These are phyloP conservation scores for Geotrichum histeridarum DNA, from an alignment of 1,139 yeast genomes.

Conservation along the genomic window DNA sequence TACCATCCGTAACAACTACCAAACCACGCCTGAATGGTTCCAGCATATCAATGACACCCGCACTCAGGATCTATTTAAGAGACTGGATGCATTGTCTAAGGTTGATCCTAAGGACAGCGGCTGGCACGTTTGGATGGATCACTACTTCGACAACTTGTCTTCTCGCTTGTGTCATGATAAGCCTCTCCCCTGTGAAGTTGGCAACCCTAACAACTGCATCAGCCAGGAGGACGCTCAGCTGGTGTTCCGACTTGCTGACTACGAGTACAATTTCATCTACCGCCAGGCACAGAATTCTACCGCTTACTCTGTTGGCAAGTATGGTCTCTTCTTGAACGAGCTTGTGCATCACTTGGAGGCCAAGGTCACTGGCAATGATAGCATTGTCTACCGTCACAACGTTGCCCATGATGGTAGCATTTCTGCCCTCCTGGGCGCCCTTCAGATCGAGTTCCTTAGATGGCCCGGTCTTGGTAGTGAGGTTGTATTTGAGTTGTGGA, in stretches of 20 bases:
- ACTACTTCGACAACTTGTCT: conserved; percentile 41
- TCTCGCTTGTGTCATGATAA: conserved; percentile 38
- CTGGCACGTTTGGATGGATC: conserved; percentile 38
- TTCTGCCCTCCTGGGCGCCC: conserved; percentile 37
- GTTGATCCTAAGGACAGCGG: conserved; percentile 27
- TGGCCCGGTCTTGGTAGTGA: conserved; percentile 48
- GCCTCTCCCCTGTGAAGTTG: conserved; percentile 33
- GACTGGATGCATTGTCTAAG: conserved; percentile 30
- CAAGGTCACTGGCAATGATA: conserved; percentile 29
- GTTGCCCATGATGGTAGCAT: conserved; percentile 44
- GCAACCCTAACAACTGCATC: conserved; percentile 27
- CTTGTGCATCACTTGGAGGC: conserved; percentile 32
- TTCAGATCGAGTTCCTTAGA: conserved; percentile 36
- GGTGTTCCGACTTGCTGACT: conserved; percentile 41
- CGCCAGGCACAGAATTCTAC: conserved; percentile 35
- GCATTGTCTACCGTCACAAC: conserved; percentile 37
- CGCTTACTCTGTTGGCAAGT: conserved; percentile 33
- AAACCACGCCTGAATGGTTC: conserved; percentile 35
- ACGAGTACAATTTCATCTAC: conserved; percentile 40
- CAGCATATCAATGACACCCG: conserved; percentile 30
- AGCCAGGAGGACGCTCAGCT: conserved; percentile 34
- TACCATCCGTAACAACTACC: conserved; percentile 27
- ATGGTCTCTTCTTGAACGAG: conserved; percentile 39
- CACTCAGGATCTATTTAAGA: conserved; percentile 24
- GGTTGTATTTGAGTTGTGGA: conserved; percentile 39